phyloP scores from a whole-genome alignment of 306 rosid genomes.

The Abrus pulchellus region DNA sequence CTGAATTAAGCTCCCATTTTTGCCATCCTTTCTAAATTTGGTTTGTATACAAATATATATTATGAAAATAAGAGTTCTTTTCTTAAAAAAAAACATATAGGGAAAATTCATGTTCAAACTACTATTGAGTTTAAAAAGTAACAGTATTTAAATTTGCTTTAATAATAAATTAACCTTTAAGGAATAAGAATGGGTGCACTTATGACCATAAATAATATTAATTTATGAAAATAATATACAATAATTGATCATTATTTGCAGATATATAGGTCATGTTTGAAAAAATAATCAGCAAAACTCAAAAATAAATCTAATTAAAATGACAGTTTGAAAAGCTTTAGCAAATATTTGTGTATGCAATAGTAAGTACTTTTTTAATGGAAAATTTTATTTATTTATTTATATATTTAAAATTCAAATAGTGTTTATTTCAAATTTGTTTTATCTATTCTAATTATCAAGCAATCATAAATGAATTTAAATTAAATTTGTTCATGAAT shows the following conservation, averaged over 20 bases:
- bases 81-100: not conserved
- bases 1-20: conserved; percentile 14
- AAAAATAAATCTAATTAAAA: conserved; percentile 13
- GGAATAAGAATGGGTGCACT: not conserved
- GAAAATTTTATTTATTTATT: conserved; percentile 10
- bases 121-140: conserved; percentile 4
- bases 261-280: not conserved
- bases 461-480: conserved; percentile 24
- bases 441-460: conserved; percentile 26
- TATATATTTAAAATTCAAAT: not conserved
- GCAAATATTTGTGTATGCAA: not conserved
- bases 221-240: conserved; percentile 15
- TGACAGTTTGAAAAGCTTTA: not conserved
- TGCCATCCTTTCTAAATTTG: not conserved
- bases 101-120: conserved; percentile 6
- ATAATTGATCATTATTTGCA: not conserved
- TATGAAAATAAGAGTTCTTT: conserved; percentile 1
- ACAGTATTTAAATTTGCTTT: conserved; percentile 19
- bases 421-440: conserved; percentile 1
- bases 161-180: conserved; percentile 1
- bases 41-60: conserved; percentile 1
- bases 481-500: conserved; percentile 13
- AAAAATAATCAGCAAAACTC: not conserved
- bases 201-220: conserved; percentile 11
- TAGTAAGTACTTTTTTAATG: not conserved